Evolutionary conservation across 257 asterid species (phyloP).

Genomic region (Ehretia macrophylla): DNA sequence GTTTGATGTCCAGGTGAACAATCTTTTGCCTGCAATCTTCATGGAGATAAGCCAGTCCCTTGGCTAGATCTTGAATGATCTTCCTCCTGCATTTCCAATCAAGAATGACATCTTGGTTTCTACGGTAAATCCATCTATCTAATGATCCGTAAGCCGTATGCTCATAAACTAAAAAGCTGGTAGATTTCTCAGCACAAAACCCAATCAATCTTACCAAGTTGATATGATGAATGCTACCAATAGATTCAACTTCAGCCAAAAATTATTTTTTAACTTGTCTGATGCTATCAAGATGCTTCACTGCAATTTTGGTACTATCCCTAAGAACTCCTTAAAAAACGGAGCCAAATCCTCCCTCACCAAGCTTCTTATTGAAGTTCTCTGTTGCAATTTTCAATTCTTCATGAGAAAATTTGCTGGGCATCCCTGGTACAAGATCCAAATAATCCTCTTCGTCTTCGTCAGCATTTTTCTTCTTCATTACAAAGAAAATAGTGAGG

Average conservation of each 20-base stretch:
- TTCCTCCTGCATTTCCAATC: conserved; percentile 12
- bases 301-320: conserved; percentile 18
- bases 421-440: not conserved
- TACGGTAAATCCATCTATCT: conserved; percentile 20
- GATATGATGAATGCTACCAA: conserved; percentile 26
- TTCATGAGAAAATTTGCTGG: not conserved
- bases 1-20: conserved; percentile 23
- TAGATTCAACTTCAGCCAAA: conserved; percentile 23
- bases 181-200: conserved; percentile 16
- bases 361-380: not conserved
- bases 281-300: conserved; percentile 16
- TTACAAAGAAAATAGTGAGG: not conserved
- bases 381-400: not conserved
- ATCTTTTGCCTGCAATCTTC: conserved; percentile 29
- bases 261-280: not conserved
- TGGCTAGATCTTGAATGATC: conserved; percentile 14
- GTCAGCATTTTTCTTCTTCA: conserved; percentile 9
- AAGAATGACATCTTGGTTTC: conserved; percentile 1
- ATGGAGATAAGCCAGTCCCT: conserved; percentile 27
- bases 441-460: not conserved
- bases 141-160: conserved; percentile 25
- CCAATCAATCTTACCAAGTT: conserved; percentile 26
- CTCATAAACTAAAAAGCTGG: conserved; percentile 24
- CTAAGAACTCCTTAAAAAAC: conserved; percentile 11
- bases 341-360: not conserved